Evolutionary conservation across 768 basidiomycete species (phyloP).

Genomic region (Austroboletus eburneus): DNA sequence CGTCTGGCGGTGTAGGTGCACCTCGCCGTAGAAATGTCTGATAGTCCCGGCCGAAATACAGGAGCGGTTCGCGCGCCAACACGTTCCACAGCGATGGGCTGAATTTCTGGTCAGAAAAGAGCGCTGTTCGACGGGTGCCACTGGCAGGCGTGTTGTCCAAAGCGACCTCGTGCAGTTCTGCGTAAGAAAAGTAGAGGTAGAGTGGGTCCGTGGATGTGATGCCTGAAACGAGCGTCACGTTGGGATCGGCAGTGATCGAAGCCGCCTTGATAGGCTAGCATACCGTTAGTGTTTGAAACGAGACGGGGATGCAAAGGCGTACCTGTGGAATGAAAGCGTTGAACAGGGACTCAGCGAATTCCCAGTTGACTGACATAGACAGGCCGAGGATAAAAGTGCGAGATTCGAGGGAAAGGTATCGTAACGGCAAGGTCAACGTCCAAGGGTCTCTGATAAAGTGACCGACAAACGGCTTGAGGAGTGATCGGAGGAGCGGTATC

Average conservation of each 20-base stretch:
- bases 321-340: slow-evolving; percentile 59
- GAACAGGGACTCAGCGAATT: slow-evolving; percentile 57
- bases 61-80: slow-evolving; percentile 53
- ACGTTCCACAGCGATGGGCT: slow-evolving; percentile 60
- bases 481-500: slow-evolving; percentile 46
- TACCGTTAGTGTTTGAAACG: too few relatives aligned
- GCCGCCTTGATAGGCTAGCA: slow-evolving; percentile 47
- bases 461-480: slow-evolving; percentile 57
- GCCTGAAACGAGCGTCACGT: slow-evolving; percentile 59
- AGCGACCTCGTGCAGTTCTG: slow-evolving; percentile 54
- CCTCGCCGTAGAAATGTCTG: slow-evolving; percentile 63
- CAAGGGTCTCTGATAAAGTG: slow-evolving; percentile 60
- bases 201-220: slow-evolving; percentile 47
- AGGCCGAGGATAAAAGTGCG: slow-evolving; percentile 50
- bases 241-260: slow-evolving; percentile 44
- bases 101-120: slow-evolving; percentile 70
- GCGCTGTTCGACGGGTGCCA: slow-evolving; percentile 42
- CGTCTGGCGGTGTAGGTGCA: slow-evolving; percentile 21
- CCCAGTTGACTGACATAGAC: slow-evolving; percentile 57
- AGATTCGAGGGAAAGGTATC: slow-evolving; percentile 42
- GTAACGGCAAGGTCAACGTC: slow-evolving; percentile 48
- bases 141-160: slow-evolving; percentile 39
- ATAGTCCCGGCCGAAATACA: slow-evolving; percentile 65
- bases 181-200: slow-evolving; percentile 64
- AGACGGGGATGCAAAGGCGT: background rate